Base-by-base conservation (phyloP, 176 grass and related monocot genomes). In the Eleusine coracana region DNA sequence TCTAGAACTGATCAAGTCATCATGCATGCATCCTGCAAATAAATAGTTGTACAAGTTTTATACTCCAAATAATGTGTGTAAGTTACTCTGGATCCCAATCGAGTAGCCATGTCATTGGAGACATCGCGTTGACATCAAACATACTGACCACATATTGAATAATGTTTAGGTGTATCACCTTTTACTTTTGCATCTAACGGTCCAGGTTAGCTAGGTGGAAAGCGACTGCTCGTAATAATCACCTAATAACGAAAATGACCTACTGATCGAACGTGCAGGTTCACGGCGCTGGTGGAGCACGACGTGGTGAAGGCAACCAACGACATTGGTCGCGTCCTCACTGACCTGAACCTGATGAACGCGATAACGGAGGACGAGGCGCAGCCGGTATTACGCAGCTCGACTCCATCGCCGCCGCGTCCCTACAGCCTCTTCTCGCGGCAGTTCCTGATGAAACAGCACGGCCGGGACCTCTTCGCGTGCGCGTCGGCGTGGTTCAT, bases 291-390 rank as follows among this genome's bases (percentile, higher is more conserved):
- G 45, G 85, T 93, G 7, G 81, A 96, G 84, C 80, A 67, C 39
- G 84, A 93, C 34, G 86, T 91, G 76, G 44, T 82, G 42, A 97
- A 91, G 83, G 94, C 94, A 7, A 85, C 88, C 55, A 80, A 72
- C 56, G 91, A 93, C 91, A 93, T 89, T 6, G 72, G 87, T 72
- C 78, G 77, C 39, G 66, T 89, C 45, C 83, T 89, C 8, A 14
- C 38, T 23, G 75, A 88, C n/a, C 70, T 84, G 2, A 49, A 84
- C 76, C 76, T 84, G 41, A 44, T 44, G 7, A 16, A 4, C 70
- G 64, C 5, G 3, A 52, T 80, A 58, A 75, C 11, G 38, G 74
- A 70, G 11, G 88, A 85, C 2, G 92, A 83, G 80, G 68, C 64
- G 31, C 28, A 71, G 7, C 7, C 41, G 41, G 88, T 90, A 2